Percentiles rank a stretch among this genome's conserved stretches.
phyloP scores from a whole-genome alignment of 345 rosid genomes.

The Melaleuca quinquenervia region DNA sequence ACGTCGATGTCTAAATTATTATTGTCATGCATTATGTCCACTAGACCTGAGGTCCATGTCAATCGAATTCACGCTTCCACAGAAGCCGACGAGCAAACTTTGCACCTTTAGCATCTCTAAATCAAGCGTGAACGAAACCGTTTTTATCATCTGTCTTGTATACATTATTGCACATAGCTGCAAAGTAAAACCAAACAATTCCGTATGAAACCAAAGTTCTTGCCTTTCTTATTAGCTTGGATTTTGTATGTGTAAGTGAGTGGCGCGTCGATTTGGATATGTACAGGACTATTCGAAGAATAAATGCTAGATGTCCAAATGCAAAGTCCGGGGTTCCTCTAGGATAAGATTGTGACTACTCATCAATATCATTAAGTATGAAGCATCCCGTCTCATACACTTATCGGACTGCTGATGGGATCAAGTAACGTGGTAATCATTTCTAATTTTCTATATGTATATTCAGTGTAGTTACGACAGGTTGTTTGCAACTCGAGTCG shows the following conservation, averaged over 20 bases:
- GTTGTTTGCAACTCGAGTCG: neutral
- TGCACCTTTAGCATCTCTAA: neutral
- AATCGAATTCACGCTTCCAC: neutral
- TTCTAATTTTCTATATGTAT: neutral
- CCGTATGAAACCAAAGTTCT: neutral
- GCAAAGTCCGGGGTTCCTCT: neutral
- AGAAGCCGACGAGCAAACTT: neutral
- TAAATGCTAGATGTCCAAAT: neutral
- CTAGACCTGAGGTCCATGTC: neutral
- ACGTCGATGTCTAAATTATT: neutral
- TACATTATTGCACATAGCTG: neutral
- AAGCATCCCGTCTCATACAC: neutral
- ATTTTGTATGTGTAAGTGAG: neutral
- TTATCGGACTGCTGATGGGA: neutral
- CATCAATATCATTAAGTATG: neutral
- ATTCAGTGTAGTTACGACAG: neutral
- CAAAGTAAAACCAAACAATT: neutral
- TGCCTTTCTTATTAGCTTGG: neutral
- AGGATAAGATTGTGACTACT: neutral
- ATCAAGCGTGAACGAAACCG: neutral
- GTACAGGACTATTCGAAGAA: neutral
- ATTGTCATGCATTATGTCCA: neutral
- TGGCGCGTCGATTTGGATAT: neutral
- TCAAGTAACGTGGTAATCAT: neutral
- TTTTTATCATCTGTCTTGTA: neutral